Evolutionary conservation across 805 yeast species (phyloP).

Genomic region (Spathaspora girioi): DNA sequence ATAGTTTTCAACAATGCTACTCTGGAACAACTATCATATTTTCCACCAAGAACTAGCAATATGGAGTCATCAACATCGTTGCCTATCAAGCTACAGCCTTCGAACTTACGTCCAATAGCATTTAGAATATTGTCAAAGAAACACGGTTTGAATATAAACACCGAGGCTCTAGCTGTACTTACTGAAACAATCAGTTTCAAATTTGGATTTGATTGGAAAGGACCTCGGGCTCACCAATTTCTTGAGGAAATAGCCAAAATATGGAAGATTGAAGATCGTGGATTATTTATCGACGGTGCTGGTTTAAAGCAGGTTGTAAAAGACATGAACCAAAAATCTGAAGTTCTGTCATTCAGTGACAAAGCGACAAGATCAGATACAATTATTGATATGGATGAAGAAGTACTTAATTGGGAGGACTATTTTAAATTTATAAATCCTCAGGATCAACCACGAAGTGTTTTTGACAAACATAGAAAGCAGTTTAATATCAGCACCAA

Average conservation of each 20-base stretch:
- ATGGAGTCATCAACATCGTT: conserved; percentile 29
- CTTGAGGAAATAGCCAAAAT: conserved; percentile 73
- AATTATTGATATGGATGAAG: conserved; percentile 18
- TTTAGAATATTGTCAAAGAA: conserved; percentile 87
- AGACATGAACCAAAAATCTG: conserved; percentile 38
- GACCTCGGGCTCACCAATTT: conserved; percentile 55
- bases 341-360: conserved; percentile 3
- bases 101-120: conserved; percentile 86
- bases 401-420: conserved; percentile 61
- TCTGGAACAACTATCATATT: not conserved
- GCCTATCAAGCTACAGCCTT: conserved; percentile 76
- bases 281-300: conserved; percentile 77
- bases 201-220: conserved; percentile 87
- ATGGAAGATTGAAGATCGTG: conserved; percentile 91
- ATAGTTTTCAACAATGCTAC: not conserved
- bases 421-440: conserved; percentile 67
- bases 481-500: conserved; percentile 46
- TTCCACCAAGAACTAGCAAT: not conserved
- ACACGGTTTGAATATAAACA: conserved; percentile 85
- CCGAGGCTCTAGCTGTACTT: conserved; percentile 71
- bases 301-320: conserved; percentile 61
- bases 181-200: conserved; percentile 72
- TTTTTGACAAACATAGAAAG: conserved; percentile 58
- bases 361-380: conserved; percentile 23
- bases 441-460: conserved; percentile 58